Evolutionary conservation across 1,139 yeast species (phyloP), one percentile per base, ranked within the genome.

Genomic region (Scheffersomyces cryptocercus): DNA sequence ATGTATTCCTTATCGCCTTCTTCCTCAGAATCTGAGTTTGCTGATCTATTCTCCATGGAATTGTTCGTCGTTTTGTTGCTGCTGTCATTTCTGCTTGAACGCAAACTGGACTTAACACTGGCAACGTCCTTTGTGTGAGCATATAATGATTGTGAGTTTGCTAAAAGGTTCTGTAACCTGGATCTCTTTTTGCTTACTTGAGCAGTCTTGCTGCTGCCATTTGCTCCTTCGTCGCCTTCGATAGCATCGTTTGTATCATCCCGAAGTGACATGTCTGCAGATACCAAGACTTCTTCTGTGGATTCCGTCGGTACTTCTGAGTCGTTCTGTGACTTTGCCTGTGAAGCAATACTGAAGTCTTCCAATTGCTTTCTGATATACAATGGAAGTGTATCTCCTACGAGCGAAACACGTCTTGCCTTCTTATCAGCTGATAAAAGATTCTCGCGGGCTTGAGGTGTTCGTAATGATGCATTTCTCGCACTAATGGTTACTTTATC

Each of bases 81-180:
- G 34, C 50, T 46, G 10, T 53, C 45, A 20, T 49, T 48, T 12
- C 46, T 49, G 29, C 37, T n/a, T 7, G 24, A 12, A 12, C 28
- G 13, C 15, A 8, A 48, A 14, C 46, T 52, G 8, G 55, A 47
- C 14, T 42, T 47, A 3, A 45, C 12, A 37, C 56, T 56, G 5
- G 52, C 36, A 1, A 50, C 37, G 36, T 60, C 66, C 42, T 53
- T 61, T 6, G 59, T 43, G 45, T 61, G 64, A 10, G 67, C 63
- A 45, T 73, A 70, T 10, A 73, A 52, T 0, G 73, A 69, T 41
- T 69, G 70, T 0, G 77, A 72, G 46, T 68, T 72, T 11, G 68
- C 59, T 3, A 72, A 51, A 5, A 73, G 48, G 45, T 70, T 72
- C 38, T 68, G 65, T 29, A 73, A 46, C 39, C 78, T 46, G 4